Evolutionary conservation across 2,329 filamentous ascomycete genomes (phyloP).

Genomic region (Cladosporium austrohemisphaericum): DNA sequence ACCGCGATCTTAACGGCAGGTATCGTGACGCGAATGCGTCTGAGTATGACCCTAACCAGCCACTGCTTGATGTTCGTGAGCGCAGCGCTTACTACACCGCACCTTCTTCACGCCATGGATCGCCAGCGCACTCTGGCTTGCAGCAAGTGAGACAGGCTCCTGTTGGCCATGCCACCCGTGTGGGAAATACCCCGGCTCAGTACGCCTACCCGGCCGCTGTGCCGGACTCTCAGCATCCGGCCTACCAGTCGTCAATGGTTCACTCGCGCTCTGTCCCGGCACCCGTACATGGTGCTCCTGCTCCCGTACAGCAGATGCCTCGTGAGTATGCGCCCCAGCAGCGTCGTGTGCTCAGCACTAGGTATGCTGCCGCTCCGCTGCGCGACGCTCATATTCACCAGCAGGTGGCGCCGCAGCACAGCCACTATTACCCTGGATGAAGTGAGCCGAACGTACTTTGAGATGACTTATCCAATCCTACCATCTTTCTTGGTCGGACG

Average conservation of each 20-base stretch:
- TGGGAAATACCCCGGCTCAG: conserved; percentile 3
- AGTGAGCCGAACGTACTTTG: not conserved
- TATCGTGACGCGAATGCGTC: not conserved
- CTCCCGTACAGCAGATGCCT: conserved; percentile 31
- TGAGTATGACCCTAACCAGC: conserved; percentile 5
- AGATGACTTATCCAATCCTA: too few relatives aligned
- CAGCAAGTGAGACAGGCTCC: not conserved
- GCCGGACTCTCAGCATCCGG: not conserved
- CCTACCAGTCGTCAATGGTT: conserved; percentile 13
- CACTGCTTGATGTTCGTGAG: conserved; percentile 1
- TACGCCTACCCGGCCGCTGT: conserved; percentile 5
- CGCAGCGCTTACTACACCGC: not conserved
- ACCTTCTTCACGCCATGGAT: not conserved
- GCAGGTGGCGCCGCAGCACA: not conserved
- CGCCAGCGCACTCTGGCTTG: not conserved
- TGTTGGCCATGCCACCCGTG: not conserved
- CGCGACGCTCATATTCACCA: not conserved
- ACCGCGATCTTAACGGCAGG: not conserved
- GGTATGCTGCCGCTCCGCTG: not conserved
- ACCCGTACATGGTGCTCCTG: conserved; percentile 34
- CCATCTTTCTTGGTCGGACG: too few relatives aligned
- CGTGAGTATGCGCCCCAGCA: not conserved
- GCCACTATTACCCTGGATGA: conserved; percentile 1
- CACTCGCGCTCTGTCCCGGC: conserved; percentile 13
- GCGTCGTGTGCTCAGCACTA: not conserved